Percentiles rank a stretch among this genome's conserved stretches.
These are phyloP conservation scores for Sugiyamaella japonica DNA, from an alignment of 1,139 yeast species.

Conservation along the genomic window DNA sequence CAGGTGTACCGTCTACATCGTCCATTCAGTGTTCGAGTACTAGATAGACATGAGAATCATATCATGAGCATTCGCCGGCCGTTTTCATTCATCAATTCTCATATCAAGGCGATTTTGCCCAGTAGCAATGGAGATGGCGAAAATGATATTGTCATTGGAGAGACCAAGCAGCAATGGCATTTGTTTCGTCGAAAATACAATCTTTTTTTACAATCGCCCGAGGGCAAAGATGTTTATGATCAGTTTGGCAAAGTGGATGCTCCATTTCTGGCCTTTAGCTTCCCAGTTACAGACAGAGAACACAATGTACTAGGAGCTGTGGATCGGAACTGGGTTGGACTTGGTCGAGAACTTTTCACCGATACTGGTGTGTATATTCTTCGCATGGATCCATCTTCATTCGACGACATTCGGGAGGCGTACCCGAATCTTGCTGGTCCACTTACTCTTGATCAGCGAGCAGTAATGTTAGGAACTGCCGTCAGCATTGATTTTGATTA, in stretches of 20 bases:
- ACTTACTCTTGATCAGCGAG: conserved; percentile 76
- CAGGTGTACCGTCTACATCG: conserved; percentile 82
- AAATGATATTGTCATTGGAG: conserved; percentile 63
- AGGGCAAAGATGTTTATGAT: conserved; percentile 46
- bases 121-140: conserved; percentile 35
- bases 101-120: conserved; percentile 72
- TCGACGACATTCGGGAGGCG: conserved; percentile 38
- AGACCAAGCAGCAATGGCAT: conserved; percentile 91
- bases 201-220: conserved; percentile 47
- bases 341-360: conserved; percentile 88
- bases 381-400: conserved; percentile 73
- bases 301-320: conserved; percentile 70
- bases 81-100: conserved; percentile 85
- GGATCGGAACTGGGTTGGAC: conserved; percentile 92
- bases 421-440: conserved; percentile 34
- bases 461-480: conserved; percentile 81
- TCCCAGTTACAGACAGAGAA: conserved; percentile 64
- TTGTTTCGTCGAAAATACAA: conserved; percentile 87
- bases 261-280: conserved; percentile 81
- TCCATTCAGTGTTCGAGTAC: conserved; percentile 81
- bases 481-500: conserved; percentile 93
- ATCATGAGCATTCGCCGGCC: conserved; percentile 68
- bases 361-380: conserved; percentile 91
- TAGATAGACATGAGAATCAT: conserved; percentile 67
- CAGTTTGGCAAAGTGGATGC: conserved; percentile 88